These are phyloP conservation scores for Areca catechu DNA, from an alignment of 176 grass and related monocot species.

Conservation along the genomic window DNA sequence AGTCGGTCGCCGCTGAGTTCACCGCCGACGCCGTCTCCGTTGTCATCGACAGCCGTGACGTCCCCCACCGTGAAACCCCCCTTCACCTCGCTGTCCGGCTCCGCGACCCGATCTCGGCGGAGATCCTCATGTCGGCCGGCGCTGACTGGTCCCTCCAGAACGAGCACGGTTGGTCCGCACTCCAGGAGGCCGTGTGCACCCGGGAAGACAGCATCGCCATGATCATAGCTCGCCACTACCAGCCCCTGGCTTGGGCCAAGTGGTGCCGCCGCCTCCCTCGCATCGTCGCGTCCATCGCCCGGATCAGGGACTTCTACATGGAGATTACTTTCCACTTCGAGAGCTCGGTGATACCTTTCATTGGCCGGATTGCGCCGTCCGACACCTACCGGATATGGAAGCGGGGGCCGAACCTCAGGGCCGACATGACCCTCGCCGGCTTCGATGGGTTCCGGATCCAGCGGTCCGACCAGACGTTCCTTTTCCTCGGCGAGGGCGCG, in stretches of 20 bases:
- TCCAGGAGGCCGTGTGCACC: constrained; percentile 89
- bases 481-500: constrained; percentile 71
- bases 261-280: constrained; percentile 87
- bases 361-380: constrained; percentile 82
- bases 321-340: constrained; percentile 99
- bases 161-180: constrained; percentile 78
- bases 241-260: constrained; percentile 96
- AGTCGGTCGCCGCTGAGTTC: constrained; percentile 58
- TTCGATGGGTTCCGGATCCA: constrained; percentile 94
- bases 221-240: constrained; percentile 90
- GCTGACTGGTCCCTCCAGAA: constrained; percentile 99
- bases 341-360: constrained; percentile 94
- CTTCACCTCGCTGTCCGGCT: constrained; percentile 89
- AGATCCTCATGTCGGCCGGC: constrained; percentile 76
- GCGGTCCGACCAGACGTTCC: constrained; percentile 84
- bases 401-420: constrained; percentile 47
- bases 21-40: constrained; percentile 57
- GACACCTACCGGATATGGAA: constrained; percentile 99
- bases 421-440: too few relatives aligned
- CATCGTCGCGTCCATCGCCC: constrained; percentile 53
- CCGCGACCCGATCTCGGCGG: constrained; percentile 61
- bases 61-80: constrained; percentile 74
- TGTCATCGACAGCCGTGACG: constrained; percentile 72
- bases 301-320: constrained; percentile 96
- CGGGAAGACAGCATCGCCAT: constrained; percentile 71